Evolutionary conservation across 306 rosid species (phyloP).

Genomic region (Malus sieversii): DNA sequence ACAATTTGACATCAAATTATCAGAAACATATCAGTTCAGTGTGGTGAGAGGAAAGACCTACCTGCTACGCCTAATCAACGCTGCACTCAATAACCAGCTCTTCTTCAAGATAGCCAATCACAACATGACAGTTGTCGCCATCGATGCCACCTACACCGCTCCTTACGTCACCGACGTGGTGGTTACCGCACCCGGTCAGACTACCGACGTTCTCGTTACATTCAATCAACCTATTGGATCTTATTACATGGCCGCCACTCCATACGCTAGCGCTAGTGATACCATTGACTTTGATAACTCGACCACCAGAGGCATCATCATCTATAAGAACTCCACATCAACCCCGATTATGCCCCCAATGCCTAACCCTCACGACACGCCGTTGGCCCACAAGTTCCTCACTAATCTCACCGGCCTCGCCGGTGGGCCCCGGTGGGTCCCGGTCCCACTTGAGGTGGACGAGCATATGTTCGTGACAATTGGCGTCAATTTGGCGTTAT

Average conservation of each 20-base stretch:
- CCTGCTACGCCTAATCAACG: slow-evolving; percentile 50
- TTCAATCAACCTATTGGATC: slow-evolving; percentile 34
- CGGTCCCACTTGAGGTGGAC: slow-evolving; percentile 37
- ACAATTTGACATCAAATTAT: background rate
- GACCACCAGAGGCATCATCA: slow-evolving; percentile 32
- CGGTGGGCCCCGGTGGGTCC: slow-evolving; percentile 43
- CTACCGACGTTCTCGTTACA: slow-evolving; percentile 41
- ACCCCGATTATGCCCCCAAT: slow-evolving; percentile 38
- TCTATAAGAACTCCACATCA: slow-evolving; percentile 14
- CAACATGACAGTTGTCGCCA: slow-evolving; percentile 48
- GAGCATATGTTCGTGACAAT: slow-evolving; percentile 47
- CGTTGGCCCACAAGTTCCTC: slow-evolving; percentile 43
- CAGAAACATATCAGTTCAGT: slow-evolving; percentile 26
- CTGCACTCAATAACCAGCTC: slow-evolving; percentile 54
- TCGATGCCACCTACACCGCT: slow-evolving; percentile 52
- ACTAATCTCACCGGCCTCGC: slow-evolving; percentile 29
- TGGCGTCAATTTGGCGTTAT: slow-evolving; percentile 25
- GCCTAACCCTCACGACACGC: slow-evolving; percentile 35
- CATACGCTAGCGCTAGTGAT: slow-evolving; percentile 7
- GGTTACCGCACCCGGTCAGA: slow-evolving; percentile 54
- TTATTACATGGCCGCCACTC: slow-evolving; percentile 57
- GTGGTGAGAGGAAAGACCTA: slow-evolving; percentile 49
- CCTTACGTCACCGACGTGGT: slow-evolving; percentile 41
- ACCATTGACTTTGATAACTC: background rate
- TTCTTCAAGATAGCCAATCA: slow-evolving; percentile 65